Base-by-base conservation (phyloP, 495 filamentous ascomycete genomes). In the Hamigera avellanea region DNA sequence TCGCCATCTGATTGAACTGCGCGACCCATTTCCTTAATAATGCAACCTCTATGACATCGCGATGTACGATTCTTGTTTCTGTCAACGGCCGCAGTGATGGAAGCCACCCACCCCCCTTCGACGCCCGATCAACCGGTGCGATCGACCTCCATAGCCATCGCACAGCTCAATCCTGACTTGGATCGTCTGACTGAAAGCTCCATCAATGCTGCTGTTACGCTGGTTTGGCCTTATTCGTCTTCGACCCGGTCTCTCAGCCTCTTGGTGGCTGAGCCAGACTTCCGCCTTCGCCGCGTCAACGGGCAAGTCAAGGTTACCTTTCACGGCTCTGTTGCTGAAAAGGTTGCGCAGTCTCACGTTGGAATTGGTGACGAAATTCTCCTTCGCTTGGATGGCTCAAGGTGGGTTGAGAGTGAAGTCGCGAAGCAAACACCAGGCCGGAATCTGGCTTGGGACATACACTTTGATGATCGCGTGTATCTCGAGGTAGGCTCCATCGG, bases 151-250 rank as follows among this genome's bases (percentile, higher is more conserved):
- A 66, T 77, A 32, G 66, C 81, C 15, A 87, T 93, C 48, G 73
- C 83, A 19, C 62, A 80, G 45, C 69, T 91, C 34, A 57, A 61
- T 8, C 84, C 85, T n/a, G 46, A 52, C 17, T 51, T 67, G 34
- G 45, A 62, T 26, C 25, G 50, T 16, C 28, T 43, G 4, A 44
- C 54, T 8, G 36, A 44, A 6, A 54, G 50, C 32, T 61, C 58
- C n/a, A 62, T 86, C 18, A 57, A 62, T 35, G 87, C 79, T 10
- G 66, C 85, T 1, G 77, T 95, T 23, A 84, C 82, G 4, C 75
- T 98, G 13, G 74, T 86, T 31, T 95, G 91, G 89, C 91, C 91
- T 0, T 98, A 83, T 56, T 93, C 82, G 23, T 78, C 78, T 5
- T 80, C 83, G 10, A 78, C 70, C 6, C 67, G 69, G 26, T 77